Percentiles rank a stretch among this genome's conserved stretches.
phyloP scores from a whole-genome alignment of 106 monocot species.

The Apostasia shenzhenica region DNA sequence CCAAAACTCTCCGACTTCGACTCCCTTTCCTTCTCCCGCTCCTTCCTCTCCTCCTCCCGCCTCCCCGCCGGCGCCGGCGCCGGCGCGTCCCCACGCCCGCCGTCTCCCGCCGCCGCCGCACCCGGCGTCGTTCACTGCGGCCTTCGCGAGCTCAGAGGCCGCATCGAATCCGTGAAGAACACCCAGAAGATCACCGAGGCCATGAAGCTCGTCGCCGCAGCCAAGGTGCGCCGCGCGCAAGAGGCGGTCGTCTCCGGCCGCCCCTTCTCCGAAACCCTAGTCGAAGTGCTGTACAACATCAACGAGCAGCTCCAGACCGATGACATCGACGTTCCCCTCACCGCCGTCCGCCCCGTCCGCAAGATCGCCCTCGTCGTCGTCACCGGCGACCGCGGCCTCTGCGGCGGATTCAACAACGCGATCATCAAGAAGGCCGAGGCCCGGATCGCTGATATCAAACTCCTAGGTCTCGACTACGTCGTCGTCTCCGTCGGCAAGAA shows the following conservation, averaged over 20 bases:
- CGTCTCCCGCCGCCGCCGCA: not conserved
- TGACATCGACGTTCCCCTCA: conserved; percentile 81
- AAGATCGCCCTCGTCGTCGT: conserved; percentile 91
- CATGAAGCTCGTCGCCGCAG: conserved; percentile 97
- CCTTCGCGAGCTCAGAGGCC: conserved; percentile 64
- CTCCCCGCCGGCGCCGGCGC: conserved; percentile 5
- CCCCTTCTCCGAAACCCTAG: conserved; percentile 93
- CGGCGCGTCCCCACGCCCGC: conserved; percentile 3
- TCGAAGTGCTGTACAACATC: conserved; percentile 91
- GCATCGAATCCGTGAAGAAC: conserved; percentile 83
- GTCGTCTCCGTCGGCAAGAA: conserved; percentile 87
- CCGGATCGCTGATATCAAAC: conserved; percentile 53
- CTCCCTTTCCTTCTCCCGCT: conserved; percentile 14
- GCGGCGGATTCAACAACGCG: conserved; percentile 80
- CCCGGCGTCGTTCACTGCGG: conserved; percentile 15
- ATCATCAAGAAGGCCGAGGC: conserved; percentile 79
- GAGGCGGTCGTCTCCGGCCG: conserved; percentile 84
- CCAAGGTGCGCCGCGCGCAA: conserved; percentile 87
- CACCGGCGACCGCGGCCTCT: conserved; percentile 89
- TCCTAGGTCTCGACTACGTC: conserved; percentile 55
- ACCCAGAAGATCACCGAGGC: conserved; percentile 98
- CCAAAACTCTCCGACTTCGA: conserved; percentile 17
- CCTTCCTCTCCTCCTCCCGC: conserved; percentile 11
- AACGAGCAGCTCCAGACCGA: conserved; percentile 89
- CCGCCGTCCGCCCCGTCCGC: conserved; percentile 62